Evolutionary conservation across 1,284 basidiomycete species (phyloP).

Genomic region (Puccinia novopanici): DNA sequence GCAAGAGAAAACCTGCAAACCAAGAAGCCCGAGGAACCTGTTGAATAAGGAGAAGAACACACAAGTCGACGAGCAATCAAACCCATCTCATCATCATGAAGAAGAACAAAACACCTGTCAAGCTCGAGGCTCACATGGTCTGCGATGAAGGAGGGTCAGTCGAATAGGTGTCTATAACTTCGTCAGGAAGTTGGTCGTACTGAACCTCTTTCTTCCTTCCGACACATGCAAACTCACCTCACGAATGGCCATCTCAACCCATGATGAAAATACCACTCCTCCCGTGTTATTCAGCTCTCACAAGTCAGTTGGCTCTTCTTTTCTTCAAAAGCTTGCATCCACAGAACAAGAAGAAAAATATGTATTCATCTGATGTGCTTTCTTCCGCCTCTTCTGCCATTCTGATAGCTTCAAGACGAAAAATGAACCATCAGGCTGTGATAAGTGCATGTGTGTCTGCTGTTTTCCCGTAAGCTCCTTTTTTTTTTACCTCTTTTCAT

Average conservation of each 20-base stretch:
- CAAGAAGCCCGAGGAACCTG: too few species aligned
- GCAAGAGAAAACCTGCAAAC: too few species aligned
- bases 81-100: constrained; percentile 1
- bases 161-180: neutral
- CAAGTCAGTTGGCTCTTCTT: constrained; percentile 21
- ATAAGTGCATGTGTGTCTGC: constrained; percentile 25
- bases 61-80: neutral
- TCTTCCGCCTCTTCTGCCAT: neutral
- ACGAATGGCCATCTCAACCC: neutral
- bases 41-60: neutral
- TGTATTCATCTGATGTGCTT: neutral
- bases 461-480: constrained; percentile 40
- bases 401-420: constrained; percentile 16
- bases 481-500: constrained; percentile 7
- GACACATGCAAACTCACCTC: neutral
- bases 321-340: neutral
- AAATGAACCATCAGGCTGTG: constrained; percentile 29
- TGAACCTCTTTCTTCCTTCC: neutral
- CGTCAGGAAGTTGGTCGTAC: neutral
- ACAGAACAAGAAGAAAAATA: too few species aligned
- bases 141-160: constrained; percentile 51
- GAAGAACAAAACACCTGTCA: constrained; percentile 27
- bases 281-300: constrained; percentile 19
- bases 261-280: neutral
- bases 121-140: constrained; percentile 34